These are phyloP conservation scores for Pestalotiopsis sp. DNA, from an alignment of 2,329 filamentous ascomycete genomes.

Conservation along the genomic window DNA sequence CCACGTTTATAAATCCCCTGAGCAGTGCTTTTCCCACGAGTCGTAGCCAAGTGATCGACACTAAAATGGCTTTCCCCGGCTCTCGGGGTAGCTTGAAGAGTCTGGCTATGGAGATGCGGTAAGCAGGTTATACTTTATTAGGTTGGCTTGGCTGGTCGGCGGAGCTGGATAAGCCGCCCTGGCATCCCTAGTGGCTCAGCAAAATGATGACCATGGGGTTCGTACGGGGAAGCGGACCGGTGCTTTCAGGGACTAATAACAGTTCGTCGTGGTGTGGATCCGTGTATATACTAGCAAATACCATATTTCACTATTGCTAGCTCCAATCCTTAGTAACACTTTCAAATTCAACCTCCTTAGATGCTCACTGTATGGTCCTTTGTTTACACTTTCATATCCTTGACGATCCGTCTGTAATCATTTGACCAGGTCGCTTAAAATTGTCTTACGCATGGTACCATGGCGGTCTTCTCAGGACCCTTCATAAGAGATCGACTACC, in stretches of 20 bases:
- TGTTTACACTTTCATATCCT: neutral
- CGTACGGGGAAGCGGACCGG: neutral
- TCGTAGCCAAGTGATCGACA: neutral
- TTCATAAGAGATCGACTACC: neutral
- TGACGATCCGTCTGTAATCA: neutral
- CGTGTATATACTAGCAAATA: too few relatives aligned
- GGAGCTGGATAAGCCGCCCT: neutral
- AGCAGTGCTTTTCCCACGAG: neutral
- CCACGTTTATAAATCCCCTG: neutral
- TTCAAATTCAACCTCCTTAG: too few relatives aligned
- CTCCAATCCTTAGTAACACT: too few relatives aligned
- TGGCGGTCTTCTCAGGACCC: neutral
- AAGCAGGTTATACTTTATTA: neutral
- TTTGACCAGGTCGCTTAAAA: neutral
- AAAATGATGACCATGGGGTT: neutral
- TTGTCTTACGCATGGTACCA: neutral
- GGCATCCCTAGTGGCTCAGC: neutral
- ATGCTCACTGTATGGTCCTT: neutral
- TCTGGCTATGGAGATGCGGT: neutral
- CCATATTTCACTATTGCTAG: too few relatives aligned
- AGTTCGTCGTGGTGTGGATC: neutral
- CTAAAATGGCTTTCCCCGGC: neutral
- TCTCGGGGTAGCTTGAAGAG: neutral
- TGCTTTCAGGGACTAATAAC: neutral
- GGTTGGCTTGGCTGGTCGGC: neutral